Evolutionary conservation across 208 protist genomes (phyloP), one percentile per base, ranked within the genome.

Genomic region (Crithidia mellificae): DNA sequence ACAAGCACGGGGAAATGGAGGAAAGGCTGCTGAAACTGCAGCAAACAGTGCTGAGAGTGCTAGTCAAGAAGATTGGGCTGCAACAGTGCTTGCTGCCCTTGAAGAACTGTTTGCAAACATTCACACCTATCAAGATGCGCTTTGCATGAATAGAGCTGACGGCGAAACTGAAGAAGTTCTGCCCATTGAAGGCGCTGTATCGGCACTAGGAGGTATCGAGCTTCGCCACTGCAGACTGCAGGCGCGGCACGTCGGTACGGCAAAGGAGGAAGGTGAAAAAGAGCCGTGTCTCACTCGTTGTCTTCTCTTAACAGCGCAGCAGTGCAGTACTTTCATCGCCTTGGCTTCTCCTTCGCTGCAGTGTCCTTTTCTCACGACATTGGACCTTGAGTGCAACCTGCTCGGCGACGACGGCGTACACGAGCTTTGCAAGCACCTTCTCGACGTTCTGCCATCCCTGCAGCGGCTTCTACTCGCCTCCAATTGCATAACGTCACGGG

Each of bases 341-440:
- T 9, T 19, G 7, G 8, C 43, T 38, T 29, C 1, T 9, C 15
- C 3, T 5, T 20, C n/a, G 6, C 11, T 9, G 3, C 25, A 53
- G 29, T 51, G 39, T 29, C 15, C 38, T n/a, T 49, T 15, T n/a
- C 19, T 82, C n/a, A 67, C 61, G 0, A 73, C 65, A 24, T 59
- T 83, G 7, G 78, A 83, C 25, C 55, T 83, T 3, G 78, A 83
- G 55, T 66, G 64, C 47, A 83, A 83, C 36, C 19, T 27, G n/a
- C 57, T 83, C 1, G 63, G 78, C 0, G 64, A 73, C 34, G 68
- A 52, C 0, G 78, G 78, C 8, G 41, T 75, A 8, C 24, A 9
- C n/a, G 20, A 50, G 8, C 50, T 83, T 7, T 71, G 67, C 51
- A 30, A 22, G 17, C 19, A 57, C 30, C 39, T 80, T 4, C 29